Base-by-base conservation (phyloP, 1,284 basidiomycete species). In the Apiotrichum porosum region DNA sequence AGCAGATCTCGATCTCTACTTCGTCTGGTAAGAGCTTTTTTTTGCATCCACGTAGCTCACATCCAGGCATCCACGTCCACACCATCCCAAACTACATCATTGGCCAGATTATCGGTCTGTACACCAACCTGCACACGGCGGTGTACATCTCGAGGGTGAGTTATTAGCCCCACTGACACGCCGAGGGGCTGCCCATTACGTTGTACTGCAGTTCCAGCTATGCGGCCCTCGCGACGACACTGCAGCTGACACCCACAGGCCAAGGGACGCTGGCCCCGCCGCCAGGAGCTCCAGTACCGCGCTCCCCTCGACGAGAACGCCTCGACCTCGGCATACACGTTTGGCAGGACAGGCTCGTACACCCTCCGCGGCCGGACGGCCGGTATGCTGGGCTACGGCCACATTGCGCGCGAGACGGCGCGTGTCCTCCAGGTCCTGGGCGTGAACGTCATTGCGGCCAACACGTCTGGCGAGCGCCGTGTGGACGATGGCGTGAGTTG, bases 61-160 rank as follows among this genome's bases (percentile, higher is more conserved):
- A 42, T 14, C 42, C 32, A 55, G 71, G 71, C 21, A 68, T 72
- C 23, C 70, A 74, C 50, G 59, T 57, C 6, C 49, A 62, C 32
- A 59, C 56, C 35, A 72, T 74, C 34, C 68, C 70, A n/a, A 61
- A 60, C 34, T 72, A 66, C 48, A 64, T 71, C 42, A 47, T 72
- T 26, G 58, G 54, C 2, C 63, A 65, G 44, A 56, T 63, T 19
- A 54, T 71, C 24, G 63, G 51, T 18, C 40, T 66, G 19, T 65
- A 63, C 45, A 56, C 57, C 43, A 63, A 58, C 38, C 48, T 66
- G 31, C 61, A 66, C n/a, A 55, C 51, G 3, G 57, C 61, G 37
- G 50, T 63, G 13, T 43, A 61, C 22, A 54, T 64, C 8, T 52
- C 51, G 4, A 44, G 56, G 9, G 57, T 63, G 41, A 34, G 61